These are phyloP conservation scores for Davidsoniella eucalypti DNA, from an alignment of 2,329 filamentous ascomycete species.

Conservation along the genomic window DNA sequence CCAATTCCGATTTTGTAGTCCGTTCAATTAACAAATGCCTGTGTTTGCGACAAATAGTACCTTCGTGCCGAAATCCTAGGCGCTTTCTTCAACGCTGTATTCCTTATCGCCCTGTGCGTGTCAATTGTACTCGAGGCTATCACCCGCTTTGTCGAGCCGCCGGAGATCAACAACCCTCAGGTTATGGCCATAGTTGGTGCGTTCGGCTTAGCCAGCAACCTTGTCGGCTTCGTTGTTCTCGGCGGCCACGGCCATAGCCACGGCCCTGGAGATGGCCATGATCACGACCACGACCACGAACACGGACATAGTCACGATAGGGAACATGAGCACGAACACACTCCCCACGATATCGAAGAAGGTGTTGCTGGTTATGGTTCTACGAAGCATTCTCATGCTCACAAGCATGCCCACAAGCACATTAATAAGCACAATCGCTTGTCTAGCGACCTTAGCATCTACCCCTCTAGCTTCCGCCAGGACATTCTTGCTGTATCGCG, in stretches of 20 bases:
- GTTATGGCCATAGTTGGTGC: constrained; percentile 83
- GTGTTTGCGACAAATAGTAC: constrained; percentile 40
- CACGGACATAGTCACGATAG: constrained; percentile 34
- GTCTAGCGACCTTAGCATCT: constrained; percentile 60
- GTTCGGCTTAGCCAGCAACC: constrained; percentile 71
- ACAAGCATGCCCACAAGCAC: constrained; percentile 15
- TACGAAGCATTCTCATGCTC: constrained; percentile 24
- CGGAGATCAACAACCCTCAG: constrained; percentile 68
- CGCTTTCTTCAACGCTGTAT: constrained; percentile 92
- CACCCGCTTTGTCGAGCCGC: constrained; percentile 80
- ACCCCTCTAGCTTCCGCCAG: constrained; percentile 79
- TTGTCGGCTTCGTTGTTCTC: constrained; percentile 76
- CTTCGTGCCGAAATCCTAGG: constrained; percentile 93
- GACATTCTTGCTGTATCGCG: constrained; percentile 66
- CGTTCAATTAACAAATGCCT: too few species aligned
- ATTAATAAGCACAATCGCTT: constrained; percentile 28
- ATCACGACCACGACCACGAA: constrained; percentile 30
- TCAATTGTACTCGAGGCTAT: constrained; percentile 94
- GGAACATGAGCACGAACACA: constrained; percentile 24
- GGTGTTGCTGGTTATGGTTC: constrained; percentile 21
- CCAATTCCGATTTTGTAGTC: not conserved
- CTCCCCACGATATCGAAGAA: constrained; percentile 27
- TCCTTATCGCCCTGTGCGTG: constrained; percentile 87
- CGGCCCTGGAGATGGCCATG: constrained; percentile 33
- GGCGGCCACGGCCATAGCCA: constrained; percentile 85